Conservation (phyloP, 768 basidiomycete genomes). For the Auriscalpium vulgare region DNA sequence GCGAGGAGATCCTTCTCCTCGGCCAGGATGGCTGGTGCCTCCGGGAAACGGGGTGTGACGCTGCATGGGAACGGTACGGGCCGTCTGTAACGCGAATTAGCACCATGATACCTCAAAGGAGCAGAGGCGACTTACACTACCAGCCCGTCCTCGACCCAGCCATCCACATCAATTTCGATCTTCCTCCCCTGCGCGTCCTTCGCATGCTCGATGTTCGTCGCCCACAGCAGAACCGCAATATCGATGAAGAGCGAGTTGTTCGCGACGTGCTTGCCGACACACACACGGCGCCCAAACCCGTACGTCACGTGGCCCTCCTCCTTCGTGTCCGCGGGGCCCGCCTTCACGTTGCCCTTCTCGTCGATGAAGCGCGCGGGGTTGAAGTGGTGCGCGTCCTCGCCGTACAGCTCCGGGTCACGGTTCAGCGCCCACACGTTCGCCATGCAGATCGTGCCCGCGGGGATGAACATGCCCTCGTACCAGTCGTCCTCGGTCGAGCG, state of each 20-base stretch:
- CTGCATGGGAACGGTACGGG: neutral
- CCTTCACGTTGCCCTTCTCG: neutral
- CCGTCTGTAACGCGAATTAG: neutral
- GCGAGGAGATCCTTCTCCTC: neutral
- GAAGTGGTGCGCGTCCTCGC: constrained; percentile 2
- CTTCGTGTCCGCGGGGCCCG: constrained; percentile 2
- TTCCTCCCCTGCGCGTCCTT: constrained; percentile 2
- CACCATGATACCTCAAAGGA: neutral
- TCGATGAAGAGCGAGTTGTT: constrained; percentile 11
- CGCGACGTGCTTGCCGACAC: constrained; percentile 6
- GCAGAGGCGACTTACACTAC: constrained; percentile 3
- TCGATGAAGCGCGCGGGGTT: constrained; percentile 4
- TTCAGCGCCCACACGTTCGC: constrained; percentile 8
- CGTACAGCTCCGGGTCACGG: constrained; percentile 5
- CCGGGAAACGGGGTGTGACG: neutral
- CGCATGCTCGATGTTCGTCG: neutral
- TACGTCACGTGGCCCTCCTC: constrained; percentile 9
- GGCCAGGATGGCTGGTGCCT: neutral
- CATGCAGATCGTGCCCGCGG: constrained; percentile 2
- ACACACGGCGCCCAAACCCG: constrained; percentile 6
- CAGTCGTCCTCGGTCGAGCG: constrained; percentile 7
- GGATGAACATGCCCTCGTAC: constrained; percentile 11
- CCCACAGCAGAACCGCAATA: constrained; percentile 6
- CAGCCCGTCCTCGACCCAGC: constrained; percentile 6
- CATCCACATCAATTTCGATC: constrained; percentile 6